Conservation (phyloP, 2,329 filamentous ascomycete species). For the Podosphaera aphanis region DNA sequence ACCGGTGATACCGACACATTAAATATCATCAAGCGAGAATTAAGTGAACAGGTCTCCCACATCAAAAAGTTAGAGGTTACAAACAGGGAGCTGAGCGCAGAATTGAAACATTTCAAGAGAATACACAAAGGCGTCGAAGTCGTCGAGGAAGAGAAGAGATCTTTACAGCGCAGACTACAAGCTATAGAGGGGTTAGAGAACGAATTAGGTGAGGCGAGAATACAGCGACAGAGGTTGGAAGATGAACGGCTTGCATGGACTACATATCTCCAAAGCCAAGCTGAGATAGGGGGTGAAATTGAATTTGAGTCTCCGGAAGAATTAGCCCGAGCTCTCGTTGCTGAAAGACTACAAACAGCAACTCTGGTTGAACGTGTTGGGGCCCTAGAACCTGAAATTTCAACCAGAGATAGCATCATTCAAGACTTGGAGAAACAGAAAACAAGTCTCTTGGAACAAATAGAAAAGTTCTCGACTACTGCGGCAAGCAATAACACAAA, state of each 20-base stretch:
- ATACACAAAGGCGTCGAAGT: slow-evolving; percentile 73
- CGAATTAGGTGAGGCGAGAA: slow-evolving; percentile 54
- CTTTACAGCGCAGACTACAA: slow-evolving; percentile 54
- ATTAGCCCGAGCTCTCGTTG: slow-evolving; percentile 60
- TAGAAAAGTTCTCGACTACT: slow-evolving; percentile 42
- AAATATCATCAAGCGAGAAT: slow-evolving; percentile 61
- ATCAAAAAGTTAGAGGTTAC: slow-evolving; percentile 62
- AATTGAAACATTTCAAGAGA: slow-evolving; percentile 63
- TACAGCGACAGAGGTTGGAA: slow-evolving; percentile 69
- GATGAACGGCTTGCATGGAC: slow-evolving; percentile 77
- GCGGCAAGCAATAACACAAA: slow-evolving; percentile 13
- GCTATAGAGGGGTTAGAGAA: slow-evolving; percentile 49
- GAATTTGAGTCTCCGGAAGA: slow-evolving; percentile 77
- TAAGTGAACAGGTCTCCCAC: slow-evolving; percentile 79
- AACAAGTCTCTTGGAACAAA: slow-evolving; percentile 35
- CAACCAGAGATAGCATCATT: slow-evolving; percentile 55
- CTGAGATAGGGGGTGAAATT: slow-evolving; percentile 30
- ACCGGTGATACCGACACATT: slow-evolving; percentile 72
- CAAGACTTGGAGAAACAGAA: slow-evolving; percentile 49
- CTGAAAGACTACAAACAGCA: slow-evolving; percentile 59
- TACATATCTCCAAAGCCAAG: slow-evolving; percentile 53
- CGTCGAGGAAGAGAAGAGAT: slow-evolving; percentile 83
- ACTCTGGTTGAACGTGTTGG: slow-evolving; percentile 65
- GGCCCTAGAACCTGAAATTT: slow-evolving; percentile 51
- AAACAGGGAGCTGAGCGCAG: slow-evolving; percentile 55